These are phyloP conservation scores for Paracoccidioides brasiliensis DNA, from an alignment of 2,329 filamentous ascomycete genomes.

Conservation along the genomic window DNA sequence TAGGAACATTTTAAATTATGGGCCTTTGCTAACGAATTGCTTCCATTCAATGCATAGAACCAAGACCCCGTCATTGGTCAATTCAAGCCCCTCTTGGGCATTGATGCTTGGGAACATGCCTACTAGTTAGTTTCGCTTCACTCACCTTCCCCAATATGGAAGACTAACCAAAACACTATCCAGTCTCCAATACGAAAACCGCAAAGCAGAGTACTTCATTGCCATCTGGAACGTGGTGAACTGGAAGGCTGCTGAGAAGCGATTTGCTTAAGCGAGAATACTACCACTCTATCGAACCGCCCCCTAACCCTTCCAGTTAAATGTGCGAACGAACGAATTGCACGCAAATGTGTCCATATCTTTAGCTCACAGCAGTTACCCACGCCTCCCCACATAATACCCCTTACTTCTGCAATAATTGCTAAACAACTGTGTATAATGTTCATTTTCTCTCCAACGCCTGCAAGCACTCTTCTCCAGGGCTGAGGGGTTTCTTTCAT, in stretches of 20 bases:
- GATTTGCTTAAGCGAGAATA: conserved; percentile 43
- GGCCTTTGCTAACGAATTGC: neutral
- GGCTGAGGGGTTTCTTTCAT: too few relatives aligned
- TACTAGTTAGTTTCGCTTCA: conserved; percentile 52
- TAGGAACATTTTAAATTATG: too few relatives aligned
- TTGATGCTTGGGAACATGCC: conserved; percentile 94
- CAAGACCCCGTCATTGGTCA: conserved; percentile 81
- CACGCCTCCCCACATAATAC: too few relatives aligned
- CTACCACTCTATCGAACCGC: conserved; percentile 1
- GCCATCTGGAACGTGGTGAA: conserved; percentile 92
- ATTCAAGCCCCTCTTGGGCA: conserved; percentile 68
- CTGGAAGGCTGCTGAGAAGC: conserved; percentile 79
- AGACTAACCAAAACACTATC: conserved; percentile 1
- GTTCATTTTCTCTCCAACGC: too few relatives aligned
- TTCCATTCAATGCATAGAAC: conserved; percentile 37
- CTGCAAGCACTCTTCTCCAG: too few relatives aligned
- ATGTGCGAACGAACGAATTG: too few relatives aligned
- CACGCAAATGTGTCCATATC: too few relatives aligned
- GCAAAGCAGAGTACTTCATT: conserved; percentile 90
- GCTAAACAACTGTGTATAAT: too few relatives aligned
- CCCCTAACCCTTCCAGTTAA: too few relatives aligned
- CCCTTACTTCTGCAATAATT: too few relatives aligned
- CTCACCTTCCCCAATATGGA: neutral
- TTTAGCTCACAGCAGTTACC: too few relatives aligned
- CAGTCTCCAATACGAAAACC: conserved; percentile 84